Evolutionary conservation across 495 filamentous ascomycete genomes (phyloP), one percentile per base, ranked within the genome.

Genomic region (Xylaria cubensis): DNA sequence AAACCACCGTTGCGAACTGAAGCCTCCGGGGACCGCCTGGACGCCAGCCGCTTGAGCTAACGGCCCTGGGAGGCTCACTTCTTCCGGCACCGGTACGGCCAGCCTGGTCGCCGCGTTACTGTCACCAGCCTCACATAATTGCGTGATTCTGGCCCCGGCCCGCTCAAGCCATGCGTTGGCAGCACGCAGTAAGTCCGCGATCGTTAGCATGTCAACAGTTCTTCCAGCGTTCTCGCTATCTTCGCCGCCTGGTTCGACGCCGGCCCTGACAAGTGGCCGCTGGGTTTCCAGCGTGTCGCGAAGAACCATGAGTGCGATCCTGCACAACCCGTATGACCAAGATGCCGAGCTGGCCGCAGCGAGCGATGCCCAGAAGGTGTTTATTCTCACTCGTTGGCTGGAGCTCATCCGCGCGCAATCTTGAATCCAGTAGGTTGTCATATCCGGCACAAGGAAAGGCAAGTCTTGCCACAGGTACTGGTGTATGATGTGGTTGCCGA

Each of bases 1-100:
- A 19, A 76, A 48, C 74, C 72, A 76, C 59, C 74, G 69, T 36
- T 66, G 59, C 41, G 74, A 67, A 10, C 71, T 74, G 59, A 76
- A 76, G 15, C 74, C 74, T 6, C 58, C 62, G 24, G 67, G 39
- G 2, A 51, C 65, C 26, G 44, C 42, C 48, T 64, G 58, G 21
- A 65, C 51, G 10, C 71, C 71, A 3, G 69, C 74, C 32, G 62
- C 72, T 50, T 53, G 24, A 6, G 70, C 68, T 36, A 76, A 44
- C 21, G 66, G 67, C 4, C 74, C 74, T 10, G 64, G 48, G 21
- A 44, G 21, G 61, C 72, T 58, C 24, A 76, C 51, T 4, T 69
- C 59, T n/a, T 59, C 65, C 2, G 74, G 74, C 48, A 68, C 58
- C 50, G 68, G 46, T 32, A 71, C 68, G 17, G 59, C 26, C 32